Conservation (phyloP, 257 asterid species). For the Linderniella brevidens region DNA sequence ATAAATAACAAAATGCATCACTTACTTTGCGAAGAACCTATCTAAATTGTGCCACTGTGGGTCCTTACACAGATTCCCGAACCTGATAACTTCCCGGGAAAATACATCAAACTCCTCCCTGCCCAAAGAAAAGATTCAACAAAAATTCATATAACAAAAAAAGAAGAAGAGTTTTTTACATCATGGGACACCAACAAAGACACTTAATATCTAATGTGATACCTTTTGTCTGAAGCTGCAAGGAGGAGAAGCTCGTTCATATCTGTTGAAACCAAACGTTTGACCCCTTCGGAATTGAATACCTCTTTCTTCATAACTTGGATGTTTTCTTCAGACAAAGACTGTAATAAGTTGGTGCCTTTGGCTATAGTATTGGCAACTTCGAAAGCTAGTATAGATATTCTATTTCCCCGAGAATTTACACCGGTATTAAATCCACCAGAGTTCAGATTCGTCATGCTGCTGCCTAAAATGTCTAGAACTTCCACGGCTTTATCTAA, state of each 20-base stretch:
- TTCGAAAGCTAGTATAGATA: conserved; percentile 76
- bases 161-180: conserved; percentile 5
- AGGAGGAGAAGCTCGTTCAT: conserved; percentile 72
- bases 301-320: conserved; percentile 57
- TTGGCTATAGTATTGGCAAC: conserved; percentile 92
- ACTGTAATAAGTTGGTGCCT: conserved; percentile 69
- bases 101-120: conserved; percentile 94
- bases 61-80: conserved; percentile 91
- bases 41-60: conserved; percentile 95
- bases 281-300: conserved; percentile 75
- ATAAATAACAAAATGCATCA: no score
- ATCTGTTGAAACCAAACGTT: conserved; percentile 64
- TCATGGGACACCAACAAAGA: conserved; percentile 1
- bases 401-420: conserved; percentile 63
- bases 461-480: conserved; percentile 89
- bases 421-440: conserved; percentile 71
- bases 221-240: conserved; percentile 98
- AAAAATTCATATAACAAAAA: neutral
- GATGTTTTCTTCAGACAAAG: conserved; percentile 74
- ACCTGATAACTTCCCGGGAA: conserved; percentile 81
- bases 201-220: neutral
- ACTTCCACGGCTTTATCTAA: conserved; percentile 94
- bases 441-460: conserved; percentile 85
- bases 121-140: conserved; percentile 6
- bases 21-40: conserved; percentile 73